These are phyloP conservation scores for Curvularia lunata DNA, from an alignment of 2,329 filamentous ascomycete genomes.

Conservation along the genomic window DNA sequence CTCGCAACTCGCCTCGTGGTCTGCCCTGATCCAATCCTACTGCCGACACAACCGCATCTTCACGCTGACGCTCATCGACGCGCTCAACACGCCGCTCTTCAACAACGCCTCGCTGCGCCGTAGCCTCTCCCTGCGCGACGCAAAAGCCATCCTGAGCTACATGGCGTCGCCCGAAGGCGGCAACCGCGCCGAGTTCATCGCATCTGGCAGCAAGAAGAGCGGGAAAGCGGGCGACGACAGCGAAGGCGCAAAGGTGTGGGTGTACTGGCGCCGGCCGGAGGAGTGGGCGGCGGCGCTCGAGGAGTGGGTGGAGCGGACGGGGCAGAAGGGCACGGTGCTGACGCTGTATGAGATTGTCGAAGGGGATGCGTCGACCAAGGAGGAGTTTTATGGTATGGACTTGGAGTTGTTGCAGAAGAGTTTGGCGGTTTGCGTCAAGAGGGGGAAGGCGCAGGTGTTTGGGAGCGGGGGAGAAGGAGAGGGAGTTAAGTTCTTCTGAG, in stretches of 20 bases:
- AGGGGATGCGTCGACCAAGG: constrained; percentile 75
- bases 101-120: constrained; percentile 54
- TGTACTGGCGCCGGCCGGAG: constrained; percentile 86
- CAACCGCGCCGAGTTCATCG: constrained; percentile 70
- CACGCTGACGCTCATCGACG: constrained; percentile 70
- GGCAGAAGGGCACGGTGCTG: constrained; percentile 84
- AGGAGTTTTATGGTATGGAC: constrained; percentile 88
- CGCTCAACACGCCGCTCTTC: constrained; percentile 62
- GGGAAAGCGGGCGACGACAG: constrained; percentile 33
- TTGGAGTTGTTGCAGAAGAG: constrained; percentile 78
- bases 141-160: constrained; percentile 61
- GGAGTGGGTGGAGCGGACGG: constrained; percentile 83
- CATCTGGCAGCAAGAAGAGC: constrained; percentile 21
- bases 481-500: constrained; percentile 89
- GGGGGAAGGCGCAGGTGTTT: constrained; percentile 92
- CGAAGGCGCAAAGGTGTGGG: constrained; percentile 59
- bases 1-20: constrained; percentile 84
- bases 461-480: constrained; percentile 73
- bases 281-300: constrained; percentile 86
- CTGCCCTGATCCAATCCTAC: constrained; percentile 82
- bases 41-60: constrained; percentile 78
- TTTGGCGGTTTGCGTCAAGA: constrained; percentile 81
- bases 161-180: constrained; percentile 62
- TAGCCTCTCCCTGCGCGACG: constrained; percentile 60
- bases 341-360: constrained; percentile 91